These are phyloP conservation scores for Lantana camara DNA, from an alignment of 257 asterid genomes.

Conservation along the genomic window DNA sequence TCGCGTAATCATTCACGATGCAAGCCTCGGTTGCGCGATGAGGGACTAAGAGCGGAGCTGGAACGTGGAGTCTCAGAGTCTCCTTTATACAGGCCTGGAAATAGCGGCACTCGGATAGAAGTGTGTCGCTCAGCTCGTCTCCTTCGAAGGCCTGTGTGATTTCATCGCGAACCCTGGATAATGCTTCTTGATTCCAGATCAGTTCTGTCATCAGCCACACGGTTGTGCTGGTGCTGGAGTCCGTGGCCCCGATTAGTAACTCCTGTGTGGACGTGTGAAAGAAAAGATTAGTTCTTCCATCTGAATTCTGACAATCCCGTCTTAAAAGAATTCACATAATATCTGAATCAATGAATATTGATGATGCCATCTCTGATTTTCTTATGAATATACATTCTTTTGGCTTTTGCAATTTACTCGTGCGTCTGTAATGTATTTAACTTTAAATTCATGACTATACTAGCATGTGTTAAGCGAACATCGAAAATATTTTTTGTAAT, in stretches of 20 bases:
- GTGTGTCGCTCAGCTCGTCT: background rate
- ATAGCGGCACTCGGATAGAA: background rate
- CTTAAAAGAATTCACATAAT: no score
- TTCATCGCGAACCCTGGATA: constrained; percentile 22
- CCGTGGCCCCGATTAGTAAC: background rate
- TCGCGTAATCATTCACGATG: background rate
- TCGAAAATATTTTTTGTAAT: no score
- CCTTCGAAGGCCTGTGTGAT: constrained; percentile 2
- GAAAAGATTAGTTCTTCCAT: no score
- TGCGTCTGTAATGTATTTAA: no score
- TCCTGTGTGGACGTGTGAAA: background rate
- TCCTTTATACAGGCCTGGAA: constrained; percentile 26
- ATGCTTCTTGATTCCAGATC: constrained; percentile 9
- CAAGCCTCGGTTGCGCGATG: constrained; percentile 16
- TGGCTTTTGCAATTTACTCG: no score
- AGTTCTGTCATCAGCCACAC: constrained; percentile 23
- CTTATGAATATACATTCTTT: no score
- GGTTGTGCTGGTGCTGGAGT: background rate
- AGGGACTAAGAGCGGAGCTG: constrained; percentile 5
- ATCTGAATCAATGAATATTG: no score
- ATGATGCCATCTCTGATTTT: no score
- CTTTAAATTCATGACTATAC: no score
- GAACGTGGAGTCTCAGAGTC: constrained; percentile 18
- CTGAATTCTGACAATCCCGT: no score
- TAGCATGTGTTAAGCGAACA: no score